A percentile compares a stretch with the other conserved stretches of the same genome.
Conservation (phyloP, 306 rosid species). For the Cicer arietinum region DNA sequence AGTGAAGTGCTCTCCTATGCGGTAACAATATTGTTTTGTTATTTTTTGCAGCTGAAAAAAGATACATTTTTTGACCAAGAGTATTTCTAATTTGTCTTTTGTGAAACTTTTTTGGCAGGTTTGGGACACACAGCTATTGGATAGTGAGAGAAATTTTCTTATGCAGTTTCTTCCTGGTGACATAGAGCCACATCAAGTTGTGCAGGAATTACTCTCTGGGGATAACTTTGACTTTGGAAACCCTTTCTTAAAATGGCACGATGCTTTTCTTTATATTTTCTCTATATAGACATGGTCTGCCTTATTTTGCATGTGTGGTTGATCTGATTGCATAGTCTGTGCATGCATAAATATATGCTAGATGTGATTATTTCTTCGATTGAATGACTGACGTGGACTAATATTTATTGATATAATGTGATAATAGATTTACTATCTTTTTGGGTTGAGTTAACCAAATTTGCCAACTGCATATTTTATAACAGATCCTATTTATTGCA, state of each 20-base stretch:
- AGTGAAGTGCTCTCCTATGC: conserved; percentile 74
- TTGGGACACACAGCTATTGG: conserved; percentile 78
- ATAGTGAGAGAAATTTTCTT: conserved; percentile 73
- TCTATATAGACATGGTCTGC: conserved; percentile 15
- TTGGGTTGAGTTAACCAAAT: conserved; percentile 19
- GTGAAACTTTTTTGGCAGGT: conserved; percentile 63
- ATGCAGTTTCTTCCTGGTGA: conserved; percentile 78
- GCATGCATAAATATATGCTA: conserved; percentile 7
- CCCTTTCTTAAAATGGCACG: conserved; percentile 78
- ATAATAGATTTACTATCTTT: not conserved
- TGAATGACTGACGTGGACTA: conserved; percentile 6
- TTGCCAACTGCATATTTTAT: conserved; percentile 25
- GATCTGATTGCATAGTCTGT: conserved; percentile 35
- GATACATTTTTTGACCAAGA: not conserved
- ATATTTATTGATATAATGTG: conserved; percentile 22
- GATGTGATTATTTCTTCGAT: conserved; percentile 19
- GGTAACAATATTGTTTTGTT: conserved; percentile 56
- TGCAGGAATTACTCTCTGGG: conserved; percentile 72
- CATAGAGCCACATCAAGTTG: conserved; percentile 65
- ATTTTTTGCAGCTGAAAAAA: conserved; percentile 35
- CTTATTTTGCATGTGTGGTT: conserved; percentile 19
- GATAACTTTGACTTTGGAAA: conserved; percentile 82
- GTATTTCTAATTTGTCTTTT: conserved; percentile 35
- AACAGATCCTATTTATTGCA: not conserved
- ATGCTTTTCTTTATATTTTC: conserved; percentile 46